Conservation (phyloP, 192 early-diverging fungal species). For the Linnemannia zychae region DNA sequence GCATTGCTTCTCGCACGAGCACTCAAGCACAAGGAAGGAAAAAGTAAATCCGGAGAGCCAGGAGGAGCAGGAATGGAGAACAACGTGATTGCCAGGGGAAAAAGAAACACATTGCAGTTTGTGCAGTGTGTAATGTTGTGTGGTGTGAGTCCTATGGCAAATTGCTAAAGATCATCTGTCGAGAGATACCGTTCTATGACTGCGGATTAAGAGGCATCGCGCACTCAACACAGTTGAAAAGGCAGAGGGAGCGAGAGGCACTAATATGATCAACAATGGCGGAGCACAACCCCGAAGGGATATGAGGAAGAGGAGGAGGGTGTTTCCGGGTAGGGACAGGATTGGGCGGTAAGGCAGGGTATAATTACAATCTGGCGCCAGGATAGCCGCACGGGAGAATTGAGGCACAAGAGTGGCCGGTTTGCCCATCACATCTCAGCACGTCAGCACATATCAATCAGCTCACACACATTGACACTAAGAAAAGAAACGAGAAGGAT, state of each 20-base stretch:
- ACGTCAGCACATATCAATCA: neutral
- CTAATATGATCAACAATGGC: too few species aligned
- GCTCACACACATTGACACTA: neutral
- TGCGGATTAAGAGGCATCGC: neutral
- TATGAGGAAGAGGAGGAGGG: neutral
- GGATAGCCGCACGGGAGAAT: neutral
- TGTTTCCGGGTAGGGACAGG: constrained; percentile 2
- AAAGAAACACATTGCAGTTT: neutral
- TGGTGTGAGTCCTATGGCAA: neutral
- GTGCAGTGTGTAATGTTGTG: too few species aligned
- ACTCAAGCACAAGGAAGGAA: neutral
- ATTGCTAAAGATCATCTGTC: neutral
- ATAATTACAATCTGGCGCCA: neutral
- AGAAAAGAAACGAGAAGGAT: neutral
- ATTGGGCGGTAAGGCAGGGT: neutral
- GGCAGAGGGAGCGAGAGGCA: too few species aligned
- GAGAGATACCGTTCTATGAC: neutral
- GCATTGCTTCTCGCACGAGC: neutral
- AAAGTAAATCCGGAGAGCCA: neutral
- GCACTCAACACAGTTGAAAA: neutral
- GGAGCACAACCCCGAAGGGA: neutral
- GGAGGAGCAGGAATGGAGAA: neutral
- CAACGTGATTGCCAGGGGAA: neutral
- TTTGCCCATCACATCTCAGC: neutral
- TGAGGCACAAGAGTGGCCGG: neutral